These are phyloP conservation scores for Huiozyma naganishii DNA, from an alignment of 805 yeast species.

Conservation along the genomic window DNA sequence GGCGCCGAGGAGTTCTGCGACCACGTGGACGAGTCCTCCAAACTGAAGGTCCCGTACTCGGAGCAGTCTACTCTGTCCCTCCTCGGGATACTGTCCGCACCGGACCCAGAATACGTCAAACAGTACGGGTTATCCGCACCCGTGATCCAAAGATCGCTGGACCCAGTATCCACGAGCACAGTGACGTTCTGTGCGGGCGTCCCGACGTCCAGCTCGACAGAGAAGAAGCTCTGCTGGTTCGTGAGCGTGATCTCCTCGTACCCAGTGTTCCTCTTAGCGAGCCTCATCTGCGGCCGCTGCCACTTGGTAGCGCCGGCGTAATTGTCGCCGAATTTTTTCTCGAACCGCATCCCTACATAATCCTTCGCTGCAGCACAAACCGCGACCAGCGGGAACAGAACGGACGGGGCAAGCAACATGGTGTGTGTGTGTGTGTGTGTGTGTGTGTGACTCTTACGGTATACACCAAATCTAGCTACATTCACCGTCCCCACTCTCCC, in stretches of 20 bases:
- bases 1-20: conserved; percentile 21
- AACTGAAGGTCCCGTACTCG: conserved; percentile 32
- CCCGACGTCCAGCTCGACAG: conserved; percentile 32
- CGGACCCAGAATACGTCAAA: neutral
- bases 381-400: neutral
- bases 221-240: conserved; percentile 34
- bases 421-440: too few relatives aligned
- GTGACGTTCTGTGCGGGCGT: conserved; percentile 34
- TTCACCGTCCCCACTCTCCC: too few relatives aligned
- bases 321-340: conserved; percentile 13
- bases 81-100: neutral
- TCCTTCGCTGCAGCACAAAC: neutral
- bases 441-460: too few relatives aligned
- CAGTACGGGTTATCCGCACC: conserved; percentile 28
- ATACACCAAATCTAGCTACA: too few relatives aligned
- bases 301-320: conserved; percentile 2
- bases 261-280: conserved; percentile 7
- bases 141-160: conserved; percentile 50
- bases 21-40: conserved; percentile 27
- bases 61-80: conserved; percentile 22
- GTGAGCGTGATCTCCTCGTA: conserved; percentile 13
- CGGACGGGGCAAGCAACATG: neutral
- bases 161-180: conserved; percentile 54
- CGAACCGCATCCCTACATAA: conserved; percentile 7
- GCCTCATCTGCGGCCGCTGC: conserved; percentile 3